These are phyloP conservation scores for Aureobasidium sp. DNA, from an alignment of 2,329 filamentous ascomycete genomes.

Conservation along the genomic window DNA sequence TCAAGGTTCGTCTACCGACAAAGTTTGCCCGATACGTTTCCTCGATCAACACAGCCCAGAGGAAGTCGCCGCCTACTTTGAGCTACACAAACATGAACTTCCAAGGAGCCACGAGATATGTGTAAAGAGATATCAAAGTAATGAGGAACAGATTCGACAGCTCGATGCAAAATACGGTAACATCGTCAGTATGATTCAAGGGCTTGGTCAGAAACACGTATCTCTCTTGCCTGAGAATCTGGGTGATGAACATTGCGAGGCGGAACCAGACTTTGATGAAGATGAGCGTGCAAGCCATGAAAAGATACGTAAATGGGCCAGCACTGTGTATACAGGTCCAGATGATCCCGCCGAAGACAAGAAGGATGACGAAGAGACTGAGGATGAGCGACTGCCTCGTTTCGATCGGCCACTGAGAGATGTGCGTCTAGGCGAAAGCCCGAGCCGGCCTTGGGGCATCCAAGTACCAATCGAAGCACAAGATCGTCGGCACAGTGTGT, in stretches of 20 bases:
- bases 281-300: constrained; percentile 51
- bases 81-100: constrained; percentile 90
- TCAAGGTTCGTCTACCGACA: constrained; percentile 24
- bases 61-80: constrained; percentile 87
- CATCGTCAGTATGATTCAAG: constrained; percentile 89
- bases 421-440: constrained; percentile 86
- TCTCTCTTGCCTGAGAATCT: constrained; percentile 65
- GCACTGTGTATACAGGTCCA: constrained; percentile 49
- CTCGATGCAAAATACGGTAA: constrained; percentile 92
- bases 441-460: constrained; percentile 89
- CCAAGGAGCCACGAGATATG: constrained; percentile 91
- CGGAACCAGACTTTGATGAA: constrained; percentile 28
- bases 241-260: constrained; percentile 39
- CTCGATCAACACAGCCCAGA: constrained; percentile 88
- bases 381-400: constrained; percentile 59
- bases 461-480: constrained; percentile 55
- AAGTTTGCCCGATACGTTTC: constrained; percentile 86
- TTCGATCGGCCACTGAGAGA: constrained; percentile 85
- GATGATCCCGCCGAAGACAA: constrained; percentile 37
- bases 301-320: constrained; percentile 80
- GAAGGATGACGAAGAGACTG: constrained; percentile 52
- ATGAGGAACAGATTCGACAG: constrained; percentile 76
- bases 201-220: constrained; percentile 78
- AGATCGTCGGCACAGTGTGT: constrained; percentile 36
- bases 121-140: constrained; percentile 80